Conservation (phyloP, 495 filamentous ascomycete species). For the Glarea lozoyensis region DNA sequence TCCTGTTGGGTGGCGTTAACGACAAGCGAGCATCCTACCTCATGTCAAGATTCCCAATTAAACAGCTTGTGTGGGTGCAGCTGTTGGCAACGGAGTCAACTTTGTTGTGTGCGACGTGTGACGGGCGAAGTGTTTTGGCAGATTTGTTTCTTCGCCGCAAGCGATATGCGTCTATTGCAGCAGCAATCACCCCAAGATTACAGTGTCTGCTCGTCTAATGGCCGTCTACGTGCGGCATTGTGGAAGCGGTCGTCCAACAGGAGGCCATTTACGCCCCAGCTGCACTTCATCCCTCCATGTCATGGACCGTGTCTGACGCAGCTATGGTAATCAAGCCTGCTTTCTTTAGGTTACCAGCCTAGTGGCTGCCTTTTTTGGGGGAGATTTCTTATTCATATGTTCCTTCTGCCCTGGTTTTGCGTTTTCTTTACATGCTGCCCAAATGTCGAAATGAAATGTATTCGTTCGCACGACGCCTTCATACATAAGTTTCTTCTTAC, state of each 20-base stretch:
- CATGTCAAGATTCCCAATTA: too few relatives aligned
- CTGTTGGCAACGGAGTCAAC: too few relatives aligned
- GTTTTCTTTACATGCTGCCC: not conserved
- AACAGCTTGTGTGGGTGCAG: too few relatives aligned
- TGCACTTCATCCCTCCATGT: constrained; percentile 1
- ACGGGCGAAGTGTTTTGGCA: too few relatives aligned
- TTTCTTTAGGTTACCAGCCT: constrained; percentile 1
- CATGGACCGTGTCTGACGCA: not conserved
- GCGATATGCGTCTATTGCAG: too few relatives aligned
- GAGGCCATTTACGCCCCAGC: not conserved
- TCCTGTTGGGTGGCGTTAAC: too few relatives aligned
- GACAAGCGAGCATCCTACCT: too few relatives aligned
- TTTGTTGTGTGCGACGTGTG: too few relatives aligned
- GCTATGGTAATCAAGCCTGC: not conserved
- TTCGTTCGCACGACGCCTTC: not conserved
- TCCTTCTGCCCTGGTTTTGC: not conserved
- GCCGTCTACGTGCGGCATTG: not conserved
- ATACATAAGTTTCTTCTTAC: not conserved
- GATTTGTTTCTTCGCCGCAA: too few relatives aligned
- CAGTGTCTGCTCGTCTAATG: not conserved
- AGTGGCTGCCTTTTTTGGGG: not conserved
- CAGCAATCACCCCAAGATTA: too few relatives aligned
- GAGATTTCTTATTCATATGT: not conserved
- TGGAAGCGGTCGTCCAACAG: not conserved
- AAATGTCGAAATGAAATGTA: constrained; percentile 1